These are phyloP conservation scores for Oxytropis ochrocephala DNA, from an alignment of 306 rosid genomes.

Conservation along the genomic window DNA sequence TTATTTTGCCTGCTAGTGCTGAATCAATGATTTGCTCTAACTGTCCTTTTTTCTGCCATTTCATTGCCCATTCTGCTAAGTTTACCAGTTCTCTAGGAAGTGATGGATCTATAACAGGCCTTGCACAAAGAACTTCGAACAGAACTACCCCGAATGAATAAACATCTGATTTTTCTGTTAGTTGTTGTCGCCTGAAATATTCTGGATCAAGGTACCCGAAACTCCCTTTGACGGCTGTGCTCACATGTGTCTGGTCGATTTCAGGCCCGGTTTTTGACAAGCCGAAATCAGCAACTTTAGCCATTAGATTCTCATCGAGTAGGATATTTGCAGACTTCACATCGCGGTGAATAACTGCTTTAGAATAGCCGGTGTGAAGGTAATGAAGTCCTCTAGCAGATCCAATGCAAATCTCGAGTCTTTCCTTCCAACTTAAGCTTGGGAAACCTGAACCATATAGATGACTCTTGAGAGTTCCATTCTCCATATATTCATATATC, in stretches of 20 bases:
- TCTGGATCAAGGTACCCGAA: constrained; percentile 92
- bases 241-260: constrained; percentile 80
- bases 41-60: constrained; percentile 81
- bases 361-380: constrained; percentile 88
- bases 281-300: constrained; percentile 91
- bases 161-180: constrained; percentile 83
- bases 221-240: constrained; percentile 85
- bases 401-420: constrained; percentile 86
- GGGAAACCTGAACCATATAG: constrained; percentile 69
- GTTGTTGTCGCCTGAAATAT: constrained; percentile 78
- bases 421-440: constrained; percentile 75
- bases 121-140: constrained; percentile 80
- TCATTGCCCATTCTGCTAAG: constrained; percentile 93
- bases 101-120: constrained; percentile 85
- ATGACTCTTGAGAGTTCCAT: constrained; percentile 84
- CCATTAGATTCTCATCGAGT: constrained; percentile 88
- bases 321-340: constrained; percentile 88
- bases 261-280: constrained; percentile 82
- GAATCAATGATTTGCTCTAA: constrained; percentile 69
- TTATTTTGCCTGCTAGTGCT: constrained; percentile 54
- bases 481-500: constrained; percentile 87
- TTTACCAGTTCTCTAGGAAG: constrained; percentile 83
- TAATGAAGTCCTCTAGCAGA: constrained; percentile 93
- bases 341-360: constrained; percentile 86
- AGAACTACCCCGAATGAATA: constrained; percentile 89